These are phyloP conservation scores for Ustilago lituana DNA, from an alignment of 1,284 basidiomycete species.

Conservation along the genomic window DNA sequence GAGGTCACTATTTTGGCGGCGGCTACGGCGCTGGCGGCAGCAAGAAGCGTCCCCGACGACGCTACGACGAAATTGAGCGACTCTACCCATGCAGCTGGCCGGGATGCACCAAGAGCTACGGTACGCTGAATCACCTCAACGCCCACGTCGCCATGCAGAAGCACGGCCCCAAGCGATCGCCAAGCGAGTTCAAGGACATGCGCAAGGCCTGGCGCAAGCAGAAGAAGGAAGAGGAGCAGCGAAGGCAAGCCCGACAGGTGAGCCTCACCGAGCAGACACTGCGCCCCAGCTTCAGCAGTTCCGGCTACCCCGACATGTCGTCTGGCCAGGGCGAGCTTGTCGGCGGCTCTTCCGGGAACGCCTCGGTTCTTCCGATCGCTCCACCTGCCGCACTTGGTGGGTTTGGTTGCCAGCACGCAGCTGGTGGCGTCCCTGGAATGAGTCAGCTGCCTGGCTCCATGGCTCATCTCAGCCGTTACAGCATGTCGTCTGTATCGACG, in stretches of 20 bases:
- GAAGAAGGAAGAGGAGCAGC: constrained; percentile 78
- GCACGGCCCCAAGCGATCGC: constrained; percentile 83
- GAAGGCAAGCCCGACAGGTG: constrained; percentile 37
- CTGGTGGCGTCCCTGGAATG: constrained; percentile 12
- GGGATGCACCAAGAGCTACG: constrained; percentile 83
- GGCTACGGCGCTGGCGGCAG: constrained; percentile 25
- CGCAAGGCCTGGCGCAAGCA: constrained; percentile 92
- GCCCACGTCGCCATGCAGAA: constrained; percentile 93
- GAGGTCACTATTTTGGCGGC: constrained; percentile 35
- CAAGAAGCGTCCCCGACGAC: constrained; percentile 58
- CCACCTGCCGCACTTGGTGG: constrained; percentile 22
- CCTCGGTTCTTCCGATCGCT: constrained; percentile 20
- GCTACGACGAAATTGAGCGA: constrained; percentile 76
- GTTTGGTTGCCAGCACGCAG: constrained; percentile 13
- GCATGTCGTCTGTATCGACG: constrained; percentile 40
- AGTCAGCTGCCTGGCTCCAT: constrained; percentile 20
- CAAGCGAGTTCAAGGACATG: constrained; percentile 94
- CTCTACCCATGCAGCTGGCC: constrained; percentile 84
- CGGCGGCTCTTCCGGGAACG: constrained; percentile 5
- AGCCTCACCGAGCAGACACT: constrained; percentile 14
- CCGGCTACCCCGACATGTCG: constrained; percentile 12
- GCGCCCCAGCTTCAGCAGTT: constrained; percentile 20
- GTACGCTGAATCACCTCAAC: constrained; percentile 89
- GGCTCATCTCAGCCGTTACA: constrained; percentile 34
- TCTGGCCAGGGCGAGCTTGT: constrained; percentile 3